Evolutionary conservation across 768 basidiomycete species (phyloP).

Genomic region (Pleurotus platypus): DNA sequence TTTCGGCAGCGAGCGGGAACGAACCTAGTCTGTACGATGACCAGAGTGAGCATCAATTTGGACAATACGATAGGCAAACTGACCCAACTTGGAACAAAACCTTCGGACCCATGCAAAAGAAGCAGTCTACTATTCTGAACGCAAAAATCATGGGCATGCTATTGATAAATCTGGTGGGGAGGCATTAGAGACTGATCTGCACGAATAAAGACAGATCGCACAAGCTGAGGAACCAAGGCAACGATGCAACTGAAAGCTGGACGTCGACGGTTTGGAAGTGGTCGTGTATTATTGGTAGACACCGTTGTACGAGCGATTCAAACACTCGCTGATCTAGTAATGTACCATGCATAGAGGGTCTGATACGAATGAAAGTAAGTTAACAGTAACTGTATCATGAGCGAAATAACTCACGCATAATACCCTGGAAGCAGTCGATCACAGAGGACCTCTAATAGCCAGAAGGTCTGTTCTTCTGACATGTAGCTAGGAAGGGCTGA

Average conservation of each 20-base stretch:
- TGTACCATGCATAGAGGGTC: slow-evolving; percentile 98
- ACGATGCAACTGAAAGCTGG: slow-evolving; percentile 91
- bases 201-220: slow-evolving; percentile 38
- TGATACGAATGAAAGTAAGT: slow-evolving; percentile 24
- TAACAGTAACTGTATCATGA: not conserved
- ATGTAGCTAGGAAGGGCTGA: slow-evolving; percentile 65
- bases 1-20: slow-evolving; percentile 27
- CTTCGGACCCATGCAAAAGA: slow-evolving; percentile 98
- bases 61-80: slow-evolving; percentile 21
- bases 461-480: slow-evolving; percentile 99
- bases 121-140: slow-evolving; percentile 95
- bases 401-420: slow-evolving; percentile 65
- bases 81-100: slow-evolving; percentile 98
- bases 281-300: slow-evolving; percentile 90
- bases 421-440: slow-evolving; percentile 96
- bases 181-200: not conserved
- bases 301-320: slow-evolving; percentile 85
- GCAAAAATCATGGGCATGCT: slow-evolving; percentile 98
- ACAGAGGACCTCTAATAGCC: slow-evolving; percentile 93
- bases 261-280: slow-evolving; percentile 91
- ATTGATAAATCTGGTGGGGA: slow-evolving; percentile 66
- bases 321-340: slow-evolving; percentile 98
- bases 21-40: slow-evolving; percentile 12
- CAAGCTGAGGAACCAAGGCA: slow-evolving; percentile 98
- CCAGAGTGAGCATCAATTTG: not conserved